Conservation (phyloP, 1,139 yeast species). For the Protomyces inouyei region DNA sequence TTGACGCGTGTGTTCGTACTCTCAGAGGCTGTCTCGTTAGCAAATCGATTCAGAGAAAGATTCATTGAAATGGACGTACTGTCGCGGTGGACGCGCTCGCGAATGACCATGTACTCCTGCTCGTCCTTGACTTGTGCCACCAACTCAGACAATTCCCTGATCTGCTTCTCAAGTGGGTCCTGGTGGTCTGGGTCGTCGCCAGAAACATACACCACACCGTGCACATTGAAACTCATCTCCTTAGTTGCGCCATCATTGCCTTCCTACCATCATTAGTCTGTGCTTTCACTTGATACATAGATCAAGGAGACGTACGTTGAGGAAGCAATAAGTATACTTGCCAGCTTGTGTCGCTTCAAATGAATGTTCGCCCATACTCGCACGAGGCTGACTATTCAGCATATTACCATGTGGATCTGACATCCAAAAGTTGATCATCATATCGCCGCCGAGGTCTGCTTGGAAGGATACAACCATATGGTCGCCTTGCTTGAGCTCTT, state of each 20-base stretch:
- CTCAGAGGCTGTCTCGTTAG: conserved; percentile 43
- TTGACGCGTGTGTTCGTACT: conserved; percentile 94
- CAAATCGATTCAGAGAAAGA: background rate
- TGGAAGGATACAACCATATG: conserved; percentile 86
- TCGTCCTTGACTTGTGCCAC: conserved; percentile 87
- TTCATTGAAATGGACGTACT: conserved; percentile 51
- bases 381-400: conserved; percentile 49
- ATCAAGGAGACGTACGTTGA: conserved; percentile 49
- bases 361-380: conserved; percentile 76
- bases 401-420: conserved; percentile 53
- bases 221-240: conserved; percentile 93
- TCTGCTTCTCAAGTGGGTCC: conserved; percentile 80
- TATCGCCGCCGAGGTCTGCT: conserved; percentile 59
- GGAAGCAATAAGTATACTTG: conserved; percentile 81
- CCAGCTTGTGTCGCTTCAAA: conserved; percentile 64
- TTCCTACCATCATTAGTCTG: conserved; percentile 2
- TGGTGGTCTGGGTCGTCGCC: conserved; percentile 58
- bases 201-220: conserved; percentile 85
- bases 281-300: no score
- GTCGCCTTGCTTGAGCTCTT: conserved; percentile 73
- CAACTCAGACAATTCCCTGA: conserved; percentile 67
- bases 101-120: conserved; percentile 77
- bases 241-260: conserved; percentile 55
- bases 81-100: conserved; percentile 97
- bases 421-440: conserved; percentile 62